Evolutionary conservation across 441 rosid species (phyloP).

Genomic region (Mallotus japonicus): DNA sequence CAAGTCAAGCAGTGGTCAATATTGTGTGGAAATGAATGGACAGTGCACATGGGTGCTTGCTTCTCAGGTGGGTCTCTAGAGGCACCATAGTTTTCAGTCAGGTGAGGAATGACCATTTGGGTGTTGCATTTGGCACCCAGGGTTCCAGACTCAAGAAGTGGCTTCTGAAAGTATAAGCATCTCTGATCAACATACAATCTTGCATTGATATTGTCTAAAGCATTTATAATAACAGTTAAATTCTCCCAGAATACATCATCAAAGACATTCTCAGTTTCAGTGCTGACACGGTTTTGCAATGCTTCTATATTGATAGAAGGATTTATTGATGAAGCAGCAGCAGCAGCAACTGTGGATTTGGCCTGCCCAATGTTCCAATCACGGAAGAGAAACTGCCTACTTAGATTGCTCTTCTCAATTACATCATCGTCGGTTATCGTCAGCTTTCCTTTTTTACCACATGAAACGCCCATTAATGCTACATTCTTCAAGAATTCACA

Average conservation of each 20-base stretch:
- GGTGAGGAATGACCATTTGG: constrained; percentile 90
- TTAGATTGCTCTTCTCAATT: constrained; percentile 93
- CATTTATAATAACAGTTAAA: constrained; percentile 68
- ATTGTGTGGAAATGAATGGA: constrained; percentile 93
- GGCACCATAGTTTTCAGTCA: constrained; percentile 94
- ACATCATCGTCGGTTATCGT: constrained; percentile 92
- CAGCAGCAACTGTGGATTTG: constrained; percentile 88
- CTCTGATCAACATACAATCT: constrained; percentile 90
- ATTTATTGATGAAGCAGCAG: constrained; percentile 77
- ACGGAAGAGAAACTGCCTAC: constrained; percentile 92
- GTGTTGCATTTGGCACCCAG: constrained; percentile 92
- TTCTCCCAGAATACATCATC: constrained; percentile 88
- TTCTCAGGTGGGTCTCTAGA: constrained; percentile 96
- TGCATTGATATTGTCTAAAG: constrained; percentile 87
- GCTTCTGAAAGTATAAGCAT: constrained; percentile 91
- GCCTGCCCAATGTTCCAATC: constrained; percentile 98
- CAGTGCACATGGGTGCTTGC: constrained; percentile 97
- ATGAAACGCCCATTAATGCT: constrained; percentile 92
- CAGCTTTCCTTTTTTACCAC: constrained; percentile 69
- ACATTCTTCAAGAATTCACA: constrained; percentile 90
- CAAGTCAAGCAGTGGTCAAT: constrained; percentile 95
- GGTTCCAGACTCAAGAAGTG: constrained; percentile 95
- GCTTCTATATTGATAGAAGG: constrained; percentile 69
- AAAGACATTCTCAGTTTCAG: constrained; percentile 87
- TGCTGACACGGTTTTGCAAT: constrained; percentile 79